Conservation (phyloP, 1,284 basidiomycete species). For the Polyporus tsugae region DNA sequence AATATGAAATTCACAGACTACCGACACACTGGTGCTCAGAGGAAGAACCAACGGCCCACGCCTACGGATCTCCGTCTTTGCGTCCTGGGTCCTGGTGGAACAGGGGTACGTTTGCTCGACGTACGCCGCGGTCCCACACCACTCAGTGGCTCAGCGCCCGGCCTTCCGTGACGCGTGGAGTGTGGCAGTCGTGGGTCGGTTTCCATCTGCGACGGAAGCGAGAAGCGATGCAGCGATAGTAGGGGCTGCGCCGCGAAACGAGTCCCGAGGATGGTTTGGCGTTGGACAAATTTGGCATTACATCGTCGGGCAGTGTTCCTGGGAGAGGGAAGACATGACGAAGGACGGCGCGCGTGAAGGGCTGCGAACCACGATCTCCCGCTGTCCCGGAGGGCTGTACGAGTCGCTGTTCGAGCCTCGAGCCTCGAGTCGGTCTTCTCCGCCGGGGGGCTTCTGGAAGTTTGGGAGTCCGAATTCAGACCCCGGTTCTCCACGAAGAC, state of each 20-base stretch:
- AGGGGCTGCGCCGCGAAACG: not conserved
- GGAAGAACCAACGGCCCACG: conserved; percentile 1
- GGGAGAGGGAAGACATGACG: not conserved
- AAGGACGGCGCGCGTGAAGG: not conserved
- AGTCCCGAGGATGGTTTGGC: not conserved
- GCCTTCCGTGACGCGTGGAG: not conserved
- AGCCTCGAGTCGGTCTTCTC: not conserved
- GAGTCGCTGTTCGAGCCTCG: not conserved
- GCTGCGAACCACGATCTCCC: conserved; percentile 2
- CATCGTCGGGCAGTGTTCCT: not conserved
- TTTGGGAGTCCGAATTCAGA: not conserved
- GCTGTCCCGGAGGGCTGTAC: not conserved
- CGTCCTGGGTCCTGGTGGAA: not conserved
- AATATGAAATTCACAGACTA: too few relatives aligned
- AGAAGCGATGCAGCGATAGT: not conserved
- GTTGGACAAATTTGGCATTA: not conserved
- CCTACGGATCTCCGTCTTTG: not conserved
- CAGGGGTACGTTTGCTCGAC: conserved; percentile 3
- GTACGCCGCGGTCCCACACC: not conserved
- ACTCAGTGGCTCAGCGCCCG: not conserved
- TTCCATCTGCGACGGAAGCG: conserved; percentile 1
- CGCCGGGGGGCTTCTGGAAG: not conserved
- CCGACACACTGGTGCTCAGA: not conserved
- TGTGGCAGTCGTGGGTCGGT: not conserved
- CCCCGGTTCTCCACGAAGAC: not conserved